Evolutionary conservation across 164 flowering plant genomes (phyloP), one percentile per base, ranked within the genome.

Genomic region (Magnolia sinica): DNA sequence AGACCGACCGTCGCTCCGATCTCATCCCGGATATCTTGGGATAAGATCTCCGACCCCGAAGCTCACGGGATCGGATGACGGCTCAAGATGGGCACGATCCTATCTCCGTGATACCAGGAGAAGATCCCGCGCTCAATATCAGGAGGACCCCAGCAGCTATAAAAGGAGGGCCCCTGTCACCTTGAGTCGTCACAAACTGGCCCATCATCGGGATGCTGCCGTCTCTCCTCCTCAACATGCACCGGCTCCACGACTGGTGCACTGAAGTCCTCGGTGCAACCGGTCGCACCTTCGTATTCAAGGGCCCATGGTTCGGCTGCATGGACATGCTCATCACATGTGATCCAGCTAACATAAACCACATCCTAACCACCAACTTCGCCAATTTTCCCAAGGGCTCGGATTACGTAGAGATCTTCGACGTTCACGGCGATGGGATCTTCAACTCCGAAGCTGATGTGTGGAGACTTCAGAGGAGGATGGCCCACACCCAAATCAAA

Each of bases 161-260:
- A n/a, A n/a, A n/a, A n/a, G n/a, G n/a, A n/a, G n/a, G n/a, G n/a
- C n/a, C n/a, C n/a, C n/a, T n/a, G n/a, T n/a, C n/a, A n/a, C n/a
- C n/a, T n/a, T n/a, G n/a, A n/a, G n/a, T n/a, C n/a, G n/a, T n/a
- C n/a, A n/a, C n/a, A n/a, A 76, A 82, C 72, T 87, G 84, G 80
- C 87, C 89, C 1, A 1, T 87, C 0, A 61, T 86, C 0, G 86
- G 88, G 1, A 82, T 78, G 84, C 24, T 86, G 5, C 90, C 88
- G 1, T 76, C 66, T 0, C 75, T 83, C 29, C 37, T 81, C 51
- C 8, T 31, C 4, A 73, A 79, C 49, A 1, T 74, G n/a, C 68
- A 68, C 23, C 73, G 85, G 7, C 1, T 81, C 2, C 81, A 83
- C 11, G 86, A 84, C 7, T 76, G 73, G 70, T 10, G 20, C 68